Conservation (phyloP, 345 rosid genomes). For the Theobroma cacao region DNA sequence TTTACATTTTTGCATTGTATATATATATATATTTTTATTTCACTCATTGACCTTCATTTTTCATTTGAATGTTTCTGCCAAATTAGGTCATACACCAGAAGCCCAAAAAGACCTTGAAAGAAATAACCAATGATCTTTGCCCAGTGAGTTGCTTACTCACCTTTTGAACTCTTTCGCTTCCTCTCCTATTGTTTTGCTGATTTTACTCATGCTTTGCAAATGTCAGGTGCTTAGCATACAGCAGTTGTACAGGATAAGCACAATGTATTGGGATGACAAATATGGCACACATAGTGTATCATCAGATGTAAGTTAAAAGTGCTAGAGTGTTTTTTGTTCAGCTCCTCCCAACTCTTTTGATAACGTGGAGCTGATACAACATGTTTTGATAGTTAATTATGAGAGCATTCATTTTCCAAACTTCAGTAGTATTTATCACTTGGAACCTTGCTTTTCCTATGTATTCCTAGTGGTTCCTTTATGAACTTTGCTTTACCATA, state of each 20-base stretch:
- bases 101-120: conserved; percentile 84
- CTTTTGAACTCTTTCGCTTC: background rate
- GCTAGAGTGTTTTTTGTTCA: background rate
- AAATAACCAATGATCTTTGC: conserved; percentile 92
- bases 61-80: conserved; percentile 10
- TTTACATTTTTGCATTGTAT: background rate
- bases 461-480: background rate
- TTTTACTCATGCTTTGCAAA: background rate
- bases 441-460: background rate
- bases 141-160: conserved; percentile 45
- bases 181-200: conserved; percentile 3
- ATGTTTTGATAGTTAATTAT: background rate
- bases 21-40: no score
- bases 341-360: background rate
- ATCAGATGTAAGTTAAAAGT: conserved; percentile 61
- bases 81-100: conserved; percentile 90
- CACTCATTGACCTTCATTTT: background rate
- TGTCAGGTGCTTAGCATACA: conserved; percentile 90
- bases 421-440: background rate
- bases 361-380: background rate
- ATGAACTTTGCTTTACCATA: background rate
- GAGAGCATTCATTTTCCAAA: background rate
- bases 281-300: conserved; percentile 93
- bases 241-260: conserved; percentile 87
- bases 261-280: conserved; percentile 98